Conservation (phyloP, 305 asterid species). For the Nicotiana rustica region DNA sequence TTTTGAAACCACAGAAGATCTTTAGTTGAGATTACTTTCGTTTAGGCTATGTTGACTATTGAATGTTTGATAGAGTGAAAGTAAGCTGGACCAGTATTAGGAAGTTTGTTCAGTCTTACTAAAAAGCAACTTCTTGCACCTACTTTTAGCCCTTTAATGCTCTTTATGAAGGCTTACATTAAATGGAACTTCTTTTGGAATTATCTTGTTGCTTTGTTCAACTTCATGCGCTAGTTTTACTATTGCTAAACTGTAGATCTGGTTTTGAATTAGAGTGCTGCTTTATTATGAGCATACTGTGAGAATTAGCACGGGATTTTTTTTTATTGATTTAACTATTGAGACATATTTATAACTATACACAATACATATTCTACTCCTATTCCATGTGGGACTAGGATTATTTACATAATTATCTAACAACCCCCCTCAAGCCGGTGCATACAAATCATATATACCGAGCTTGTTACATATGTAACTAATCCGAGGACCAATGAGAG, state of each 20-base stretch:
- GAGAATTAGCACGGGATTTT: too few species aligned
- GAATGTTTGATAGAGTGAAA: conserved; percentile 17
- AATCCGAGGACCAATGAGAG: too few species aligned
- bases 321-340: too few species aligned
- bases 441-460: too few species aligned
- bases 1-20: background rate
- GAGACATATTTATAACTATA: too few species aligned
- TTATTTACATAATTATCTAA: too few species aligned
- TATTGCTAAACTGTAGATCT: conserved; percentile 13
- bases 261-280: conserved; percentile 12
- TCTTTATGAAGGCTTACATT: conserved; percentile 24
- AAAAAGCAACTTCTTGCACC: background rate
- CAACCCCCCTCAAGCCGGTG: too few species aligned
- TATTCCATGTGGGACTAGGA: too few species aligned
- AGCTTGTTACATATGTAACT: too few species aligned
- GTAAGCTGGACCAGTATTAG: background rate
- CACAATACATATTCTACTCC: too few species aligned
- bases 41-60: background rate
- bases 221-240: conserved; percentile 7
- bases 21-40: conserved; percentile 6
- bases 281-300: conserved; percentile 8
- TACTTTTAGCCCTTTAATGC: background rate
- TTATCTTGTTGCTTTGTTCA: conserved; percentile 17
- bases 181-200: conserved; percentile 12
- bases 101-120: conserved; percentile 14